Base-by-base conservation (phyloP, 257 asterid genomes). In the Solanum megistacrolobum region DNA sequence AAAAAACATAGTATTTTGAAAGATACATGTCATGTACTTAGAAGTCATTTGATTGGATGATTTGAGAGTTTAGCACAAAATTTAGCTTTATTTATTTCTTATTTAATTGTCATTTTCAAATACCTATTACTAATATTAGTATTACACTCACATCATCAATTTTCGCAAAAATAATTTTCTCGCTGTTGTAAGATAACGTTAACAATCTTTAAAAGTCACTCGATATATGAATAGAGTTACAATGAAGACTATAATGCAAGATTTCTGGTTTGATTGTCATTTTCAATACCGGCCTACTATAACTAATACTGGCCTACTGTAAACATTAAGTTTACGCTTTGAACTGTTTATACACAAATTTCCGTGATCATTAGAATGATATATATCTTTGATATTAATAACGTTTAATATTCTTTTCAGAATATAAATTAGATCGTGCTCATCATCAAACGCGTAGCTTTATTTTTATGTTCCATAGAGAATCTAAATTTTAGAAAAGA, bases 151-250 rank as follows among this genome's bases (percentile, higher is more conserved):
- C 12, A 58, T 58, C n/a, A 71, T 3, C 11, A 69, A 29, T 14
- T 1, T 29, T 16, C 4, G 1, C 9, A 60, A 29, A 69, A 14
- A 31, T 4, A 69, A 13, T 14, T 20, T 69, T 9, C 1, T 31
- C 21, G 0, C 0, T 36, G 6, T 12, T 3, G 1, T 27, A 6
- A 7, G 7, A 65, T 11, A 66, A 27, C 0, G 9, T 0, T 7
- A 60, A 60, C 11, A 0, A 60, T 21, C 1, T 60, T 60, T 60
- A 21, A 9, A 4, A 60, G 31, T 27, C 74, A 1, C 13, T 66
- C 1, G 2, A 66, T 66, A 11, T 3, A 13, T 2, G 74, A 29
- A 68, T 13, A 27, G 6, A 68, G 74, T 68, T 68, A 6, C 20
- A 65, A 66, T 6, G 2, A 68, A 27, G 1, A 68, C 21, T 27